Conservation (phyloP, 768 basidiomycete genomes). For the Phylloporus arenicola region DNA sequence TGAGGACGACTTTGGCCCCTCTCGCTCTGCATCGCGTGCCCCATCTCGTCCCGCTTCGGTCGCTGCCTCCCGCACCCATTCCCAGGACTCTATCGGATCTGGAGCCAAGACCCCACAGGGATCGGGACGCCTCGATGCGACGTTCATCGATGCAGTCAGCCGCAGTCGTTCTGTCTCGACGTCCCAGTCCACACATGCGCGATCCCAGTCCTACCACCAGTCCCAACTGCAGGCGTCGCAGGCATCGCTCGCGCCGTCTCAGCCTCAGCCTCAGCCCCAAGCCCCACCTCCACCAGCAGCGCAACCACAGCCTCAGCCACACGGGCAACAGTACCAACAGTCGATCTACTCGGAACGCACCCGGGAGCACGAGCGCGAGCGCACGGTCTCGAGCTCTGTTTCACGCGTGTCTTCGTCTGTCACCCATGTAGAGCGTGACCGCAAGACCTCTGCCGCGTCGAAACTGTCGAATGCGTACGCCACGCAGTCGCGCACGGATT, state of each 20-base stretch:
- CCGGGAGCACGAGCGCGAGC: conserved; percentile 24
- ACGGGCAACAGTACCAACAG: conserved; percentile 8
- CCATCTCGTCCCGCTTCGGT: conserved; percentile 43
- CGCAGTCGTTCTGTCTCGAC: conserved; percentile 22
- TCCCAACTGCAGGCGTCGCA: conserved; percentile 5
- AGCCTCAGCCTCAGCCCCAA: neutral
- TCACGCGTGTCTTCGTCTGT: conserved; percentile 22
- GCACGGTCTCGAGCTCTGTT: conserved; percentile 19
- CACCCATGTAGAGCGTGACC: conserved; percentile 22
- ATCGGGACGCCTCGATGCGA: conserved; percentile 21
- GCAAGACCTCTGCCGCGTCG: conserved; percentile 22
- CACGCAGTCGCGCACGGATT: conserved; percentile 12
- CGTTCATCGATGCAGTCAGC: conserved; percentile 27
- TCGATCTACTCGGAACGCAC: conserved; percentile 21
- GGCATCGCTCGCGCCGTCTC: neutral
- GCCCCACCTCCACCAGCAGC: neutral
- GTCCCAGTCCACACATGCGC: conserved; percentile 17
- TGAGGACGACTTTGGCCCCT: conserved; percentile 52
- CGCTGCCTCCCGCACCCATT: conserved; percentile 50
- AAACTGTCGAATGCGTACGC: conserved; percentile 32
- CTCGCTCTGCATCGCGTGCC: conserved; percentile 28
- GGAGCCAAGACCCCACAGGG: conserved; percentile 30
- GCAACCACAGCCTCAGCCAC: neutral
- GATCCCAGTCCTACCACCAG: conserved; percentile 12
- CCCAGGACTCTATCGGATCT: conserved; percentile 38